These are phyloP conservation scores for Fomitopsis betulina DNA, from an alignment of 1,284 basidiomycete genomes.

Conservation along the genomic window DNA sequence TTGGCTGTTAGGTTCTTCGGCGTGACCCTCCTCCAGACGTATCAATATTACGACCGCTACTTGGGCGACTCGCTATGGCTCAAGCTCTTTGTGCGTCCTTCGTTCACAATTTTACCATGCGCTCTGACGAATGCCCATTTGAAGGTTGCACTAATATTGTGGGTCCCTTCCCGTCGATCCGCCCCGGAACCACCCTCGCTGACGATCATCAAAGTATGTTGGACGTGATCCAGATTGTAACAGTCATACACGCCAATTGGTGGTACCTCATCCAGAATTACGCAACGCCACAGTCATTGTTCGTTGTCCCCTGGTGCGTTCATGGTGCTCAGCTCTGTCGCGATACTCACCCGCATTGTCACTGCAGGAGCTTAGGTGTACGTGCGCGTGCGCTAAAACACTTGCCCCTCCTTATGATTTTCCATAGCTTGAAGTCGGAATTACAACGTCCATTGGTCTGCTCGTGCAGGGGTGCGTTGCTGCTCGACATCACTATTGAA, in stretches of 20 bases:
- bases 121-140: neutral
- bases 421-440: neutral
- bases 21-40: slow-evolving; percentile 5
- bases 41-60: slow-evolving; percentile 8
- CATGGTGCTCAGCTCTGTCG: neutral
- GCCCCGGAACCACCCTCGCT: neutral
- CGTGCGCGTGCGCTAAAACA: neutral
- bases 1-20: neutral
- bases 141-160: slow-evolving; percentile 4
- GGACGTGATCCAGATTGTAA: slow-evolving; percentile 2
- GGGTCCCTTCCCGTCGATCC: neutral
- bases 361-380: slow-evolving; percentile 6
- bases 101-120: neutral
- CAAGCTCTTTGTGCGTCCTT: slow-evolving; percentile 3
- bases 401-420: neutral
- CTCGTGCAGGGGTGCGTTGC: slow-evolving; percentile 2
- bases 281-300: neutral
- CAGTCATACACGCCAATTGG: slow-evolving; percentile 6
- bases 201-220: neutral
- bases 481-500: neutral
- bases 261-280: slow-evolving; percentile 7
- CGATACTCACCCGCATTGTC: neutral
- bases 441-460: slow-evolving; percentile 2
- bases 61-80: slow-evolving; percentile 1
- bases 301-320: slow-evolving; percentile 2